These are phyloP conservation scores for Sarocladium oryzae DNA, from an alignment of 2,329 filamentous ascomycete genomes.

Conservation along the genomic window DNA sequence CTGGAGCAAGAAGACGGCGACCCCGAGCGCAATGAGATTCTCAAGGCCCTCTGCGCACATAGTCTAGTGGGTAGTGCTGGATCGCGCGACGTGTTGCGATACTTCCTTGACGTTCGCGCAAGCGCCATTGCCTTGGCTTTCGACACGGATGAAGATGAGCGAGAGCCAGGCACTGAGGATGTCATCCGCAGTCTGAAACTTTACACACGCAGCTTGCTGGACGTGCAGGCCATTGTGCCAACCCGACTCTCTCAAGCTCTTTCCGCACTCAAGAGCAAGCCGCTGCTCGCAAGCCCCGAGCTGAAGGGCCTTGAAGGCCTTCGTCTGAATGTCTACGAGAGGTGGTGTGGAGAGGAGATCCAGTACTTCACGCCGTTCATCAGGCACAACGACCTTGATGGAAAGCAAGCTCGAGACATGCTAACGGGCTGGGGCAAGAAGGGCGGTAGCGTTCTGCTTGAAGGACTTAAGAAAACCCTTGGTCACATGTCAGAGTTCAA, in stretches of 20 bases:
- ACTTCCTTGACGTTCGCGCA: slow-evolving; percentile 69
- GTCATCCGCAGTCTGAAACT: slow-evolving; percentile 62
- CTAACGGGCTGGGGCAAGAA: slow-evolving; percentile 58
- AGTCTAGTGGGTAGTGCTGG: slow-evolving; percentile 76
- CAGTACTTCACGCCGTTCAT: slow-evolving; percentile 83
- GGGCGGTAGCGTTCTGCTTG: slow-evolving; percentile 52
- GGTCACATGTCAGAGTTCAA: slow-evolving; percentile 58
- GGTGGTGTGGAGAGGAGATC: slow-evolving; percentile 79
- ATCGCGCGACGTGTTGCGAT: slow-evolving; percentile 67
- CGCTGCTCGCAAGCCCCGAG: slow-evolving; percentile 65
- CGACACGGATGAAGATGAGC: slow-evolving; percentile 39
- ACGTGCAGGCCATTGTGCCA: slow-evolving; percentile 72
- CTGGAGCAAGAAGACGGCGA: slow-evolving; percentile 49
- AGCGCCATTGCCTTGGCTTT: slow-evolving; percentile 61
- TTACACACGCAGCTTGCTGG: slow-evolving; percentile 69
- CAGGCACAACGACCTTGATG: slow-evolving; percentile 68
- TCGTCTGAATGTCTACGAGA: slow-evolving; percentile 68
- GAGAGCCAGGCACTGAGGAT: slow-evolving; percentile 33
- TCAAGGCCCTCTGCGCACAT: slow-evolving; percentile 74
- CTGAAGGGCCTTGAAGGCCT: slow-evolving; percentile 63
- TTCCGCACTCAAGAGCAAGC: slow-evolving; percentile 58
- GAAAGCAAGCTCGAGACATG: slow-evolving; percentile 51
- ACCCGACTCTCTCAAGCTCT: slow-evolving; percentile 65
- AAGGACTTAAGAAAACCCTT: slow-evolving; percentile 56
- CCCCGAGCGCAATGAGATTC: slow-evolving; percentile 40